Conservation (phyloP, 495 filamentous ascomycete genomes). For the Penicillium nucicola region DNA sequence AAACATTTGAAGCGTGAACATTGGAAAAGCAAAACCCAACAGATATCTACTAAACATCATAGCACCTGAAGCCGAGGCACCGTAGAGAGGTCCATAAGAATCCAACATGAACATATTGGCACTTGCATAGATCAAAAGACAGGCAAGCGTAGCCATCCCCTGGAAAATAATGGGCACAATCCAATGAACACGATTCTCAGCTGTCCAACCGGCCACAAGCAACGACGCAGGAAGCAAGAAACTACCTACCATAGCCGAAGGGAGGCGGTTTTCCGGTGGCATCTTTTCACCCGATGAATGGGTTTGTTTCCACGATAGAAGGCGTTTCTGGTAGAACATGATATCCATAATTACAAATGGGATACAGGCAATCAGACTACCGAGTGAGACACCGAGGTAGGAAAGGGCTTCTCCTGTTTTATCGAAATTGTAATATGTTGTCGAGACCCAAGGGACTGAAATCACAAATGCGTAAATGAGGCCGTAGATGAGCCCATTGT, state of each 20-base stretch:
- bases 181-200: constrained; percentile 46
- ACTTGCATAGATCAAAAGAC: constrained; percentile 45
- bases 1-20: background rate
- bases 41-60: constrained; percentile 3
- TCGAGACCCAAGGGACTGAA: background rate
- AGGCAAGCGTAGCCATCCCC: constrained; percentile 45
- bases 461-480: background rate
- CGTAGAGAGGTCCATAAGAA: constrained; percentile 1
- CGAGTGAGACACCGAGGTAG: constrained; percentile 3
- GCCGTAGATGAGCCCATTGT: constrained; percentile 2
- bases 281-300: background rate
- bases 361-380: constrained; percentile 1
- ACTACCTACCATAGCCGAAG: constrained; percentile 5
- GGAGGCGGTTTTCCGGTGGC: constrained; percentile 1
- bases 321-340: background rate
- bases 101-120: background rate
- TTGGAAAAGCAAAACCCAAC: background rate
- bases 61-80: constrained; percentile 1
- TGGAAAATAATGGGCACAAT: constrained; percentile 44
- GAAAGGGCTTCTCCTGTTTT: background rate
- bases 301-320: constrained; percentile 1
- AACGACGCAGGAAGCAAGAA: constrained; percentile 52
- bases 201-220: constrained; percentile 64
- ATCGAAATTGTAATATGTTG: background rate
- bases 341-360: background rate